Evolutionary conservation across 371 early-diverging fungal genomes (phyloP).

Genomic region (Mucor circinelloides): DNA sequence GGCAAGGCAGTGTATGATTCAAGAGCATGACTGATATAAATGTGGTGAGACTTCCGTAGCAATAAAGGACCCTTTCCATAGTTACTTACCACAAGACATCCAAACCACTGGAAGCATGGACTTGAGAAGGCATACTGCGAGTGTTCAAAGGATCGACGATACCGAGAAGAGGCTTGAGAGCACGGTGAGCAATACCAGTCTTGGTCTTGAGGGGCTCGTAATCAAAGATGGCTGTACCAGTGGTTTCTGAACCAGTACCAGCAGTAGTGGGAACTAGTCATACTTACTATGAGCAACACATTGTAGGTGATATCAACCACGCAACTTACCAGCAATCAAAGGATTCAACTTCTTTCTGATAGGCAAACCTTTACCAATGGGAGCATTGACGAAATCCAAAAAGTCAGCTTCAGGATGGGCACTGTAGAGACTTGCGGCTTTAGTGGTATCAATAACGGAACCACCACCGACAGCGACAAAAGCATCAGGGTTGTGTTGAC

Average conservation of each 20-base stretch:
- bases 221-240: slow-evolving; percentile 91
- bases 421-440: slow-evolving; percentile 88
- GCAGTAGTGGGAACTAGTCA: slow-evolving; percentile 75
- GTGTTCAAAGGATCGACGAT: slow-evolving; percentile 91
- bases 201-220: slow-evolving; percentile 83
- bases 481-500: slow-evolving; percentile 74
- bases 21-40: slow-evolving; percentile 68
- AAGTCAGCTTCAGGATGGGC: slow-evolving; percentile 84
- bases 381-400: slow-evolving; percentile 92
- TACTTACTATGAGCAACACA: not conserved
- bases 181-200: slow-evolving; percentile 90
- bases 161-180: slow-evolving; percentile 84
- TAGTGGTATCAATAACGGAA: slow-evolving; percentile 91
- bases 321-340: slow-evolving; percentile 72
- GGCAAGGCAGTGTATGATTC: slow-evolving; percentile 94
- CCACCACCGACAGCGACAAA: slow-evolving; percentile 95
- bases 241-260: slow-evolving; percentile 91
- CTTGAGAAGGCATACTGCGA: slow-evolving; percentile 81
- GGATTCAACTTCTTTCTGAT: slow-evolving; percentile 76
- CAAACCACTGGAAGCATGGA: slow-evolving; percentile 84
- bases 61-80: not conserved
- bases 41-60: not conserved
- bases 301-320: not conserved
- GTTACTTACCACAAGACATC: slow-evolving; percentile 77
- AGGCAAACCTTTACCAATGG: slow-evolving; percentile 86